phyloP scores from a whole-genome alignment of 177 flowering plant genomes.

The Vitis hybrid region DNA sequence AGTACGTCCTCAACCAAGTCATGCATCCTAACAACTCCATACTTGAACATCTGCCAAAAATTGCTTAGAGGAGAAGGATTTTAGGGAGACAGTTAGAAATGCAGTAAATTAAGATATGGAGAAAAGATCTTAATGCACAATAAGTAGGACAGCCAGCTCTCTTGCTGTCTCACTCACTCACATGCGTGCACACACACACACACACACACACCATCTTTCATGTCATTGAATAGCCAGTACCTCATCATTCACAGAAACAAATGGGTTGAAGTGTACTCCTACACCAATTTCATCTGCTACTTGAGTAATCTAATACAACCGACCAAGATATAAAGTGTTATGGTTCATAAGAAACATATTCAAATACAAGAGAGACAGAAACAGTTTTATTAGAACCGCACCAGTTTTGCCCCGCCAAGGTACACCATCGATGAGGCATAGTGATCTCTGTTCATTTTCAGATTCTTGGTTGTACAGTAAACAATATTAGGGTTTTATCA shows the following conservation, averaged over 20 bases:
- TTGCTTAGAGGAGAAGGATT: background rate
- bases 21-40: slow-evolving; percentile 87
- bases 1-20: slow-evolving; percentile 73
- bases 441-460: slow-evolving; percentile 67
- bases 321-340: slow-evolving; percentile 2
- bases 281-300: slow-evolving; percentile 81
- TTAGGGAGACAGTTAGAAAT: background rate
- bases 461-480: slow-evolving; percentile 44
- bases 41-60: slow-evolving; percentile 64
- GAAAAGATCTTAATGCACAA: too few species aligned
- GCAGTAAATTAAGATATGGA: background rate
- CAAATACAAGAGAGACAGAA: slow-evolving; percentile 6
- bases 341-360: background rate
- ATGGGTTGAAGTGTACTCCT: slow-evolving; percentile 94
- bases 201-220: background rate
- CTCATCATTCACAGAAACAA: slow-evolving; percentile 59
- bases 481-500: background rate
- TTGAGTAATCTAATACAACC: slow-evolving; percentile 51
- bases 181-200: background rate
- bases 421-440: slow-evolving; percentile 74
- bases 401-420: slow-evolving; percentile 79
- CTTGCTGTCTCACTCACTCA: too few species aligned
- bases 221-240: slow-evolving; percentile 26
- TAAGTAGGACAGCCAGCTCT: too few species aligned
- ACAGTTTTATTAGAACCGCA: slow-evolving; percentile 12